Evolutionary conservation across 2,329 filamentous ascomycete species (phyloP), one percentile per base, ranked within the genome.

Genomic region (Exophiala calicioides): DNA sequence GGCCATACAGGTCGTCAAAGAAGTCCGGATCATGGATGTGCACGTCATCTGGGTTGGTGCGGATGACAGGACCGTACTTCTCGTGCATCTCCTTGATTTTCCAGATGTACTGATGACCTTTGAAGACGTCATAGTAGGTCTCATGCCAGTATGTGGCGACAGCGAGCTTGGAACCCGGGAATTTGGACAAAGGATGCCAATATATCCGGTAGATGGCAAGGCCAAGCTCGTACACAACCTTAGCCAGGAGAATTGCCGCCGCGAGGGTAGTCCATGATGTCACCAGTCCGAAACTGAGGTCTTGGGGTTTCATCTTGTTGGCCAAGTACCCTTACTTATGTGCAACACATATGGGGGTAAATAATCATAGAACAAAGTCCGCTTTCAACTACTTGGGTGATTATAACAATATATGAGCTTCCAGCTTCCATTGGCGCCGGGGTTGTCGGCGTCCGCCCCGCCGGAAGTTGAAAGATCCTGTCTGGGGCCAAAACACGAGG

Each of bases 101-200:
- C 35, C 57, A 62, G 7, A 61, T 58, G 32, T 65, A 66, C 35
- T 57, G 56, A 5, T 52, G 49, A 9, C 52, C 53, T 38, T 51
- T 58, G 50, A 34, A 55, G 4, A 65, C 56, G 44, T 67, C 64
- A 27, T 63, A 60, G 51, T 65, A 67, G n/a, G 61, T 62, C 24
- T 65, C 63, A 18, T 65, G 61, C 44, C 63, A 60, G 27, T 58
- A 54, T 4, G 60, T 62, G 15, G 58, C 50, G 5, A 61, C 65
- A n/a, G 65, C 63, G 18, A 67, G 50, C 34, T 57, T 62, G 3
- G 65, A 61, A 4, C 65, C 65, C 3, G 65, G 65, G 10, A 66
- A 63, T 7, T 52, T 53, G 10, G 59, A 46, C 12, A 67, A 53
- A 3, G 65, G 65, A 39, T 65, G 62, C 44, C 62, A 55, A n/a